A percentile compares a stretch with the other conserved stretches of the same genome.
These are phyloP conservation scores for Diospyros lotus DNA, from an alignment of 148 eudicot species.

Conservation along the genomic window DNA sequence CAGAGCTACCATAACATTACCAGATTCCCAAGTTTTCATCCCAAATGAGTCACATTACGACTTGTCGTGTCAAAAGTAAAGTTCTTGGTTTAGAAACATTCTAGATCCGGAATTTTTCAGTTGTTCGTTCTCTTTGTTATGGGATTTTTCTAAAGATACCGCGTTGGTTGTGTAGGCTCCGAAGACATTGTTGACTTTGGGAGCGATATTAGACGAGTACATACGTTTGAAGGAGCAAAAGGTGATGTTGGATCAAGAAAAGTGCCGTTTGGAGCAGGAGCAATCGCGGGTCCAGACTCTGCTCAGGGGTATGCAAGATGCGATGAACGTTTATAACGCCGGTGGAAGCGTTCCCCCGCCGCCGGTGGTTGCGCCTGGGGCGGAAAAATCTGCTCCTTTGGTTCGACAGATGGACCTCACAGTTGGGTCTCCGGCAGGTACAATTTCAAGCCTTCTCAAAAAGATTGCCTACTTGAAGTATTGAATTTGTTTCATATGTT, in stretches of 20 bases:
- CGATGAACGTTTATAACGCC: constrained; percentile 57
- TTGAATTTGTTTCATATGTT: no score
- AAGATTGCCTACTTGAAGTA: no score
- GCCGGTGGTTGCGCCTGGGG: constrained; percentile 15
- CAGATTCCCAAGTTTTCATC: no score
- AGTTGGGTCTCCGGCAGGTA: constrained; percentile 34
- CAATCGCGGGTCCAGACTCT: constrained; percentile 52
- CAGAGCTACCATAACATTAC: no score
- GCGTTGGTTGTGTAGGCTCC: constrained; percentile 43
- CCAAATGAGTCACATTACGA: no score
- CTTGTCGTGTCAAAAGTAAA: no score
- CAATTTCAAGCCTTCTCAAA: background rate
- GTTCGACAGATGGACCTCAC: constrained; percentile 10
- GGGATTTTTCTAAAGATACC: background rate
- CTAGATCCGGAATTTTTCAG: no score
- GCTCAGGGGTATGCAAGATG: constrained; percentile 67
- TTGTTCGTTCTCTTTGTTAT: background rate
- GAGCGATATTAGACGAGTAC: constrained; percentile 71
- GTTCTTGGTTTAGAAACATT: no score
- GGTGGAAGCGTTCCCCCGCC: constrained; percentile 19
- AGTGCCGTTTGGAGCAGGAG: constrained; percentile 50
- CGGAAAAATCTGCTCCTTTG: constrained; percentile 17
- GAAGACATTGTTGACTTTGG: constrained; percentile 56
- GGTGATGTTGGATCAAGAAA: constrained; percentile 59
- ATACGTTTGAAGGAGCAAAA: constrained; percentile 69